Conservation (phyloP, 1,139 yeast species). For the Diutina mesorugosa region DNA sequence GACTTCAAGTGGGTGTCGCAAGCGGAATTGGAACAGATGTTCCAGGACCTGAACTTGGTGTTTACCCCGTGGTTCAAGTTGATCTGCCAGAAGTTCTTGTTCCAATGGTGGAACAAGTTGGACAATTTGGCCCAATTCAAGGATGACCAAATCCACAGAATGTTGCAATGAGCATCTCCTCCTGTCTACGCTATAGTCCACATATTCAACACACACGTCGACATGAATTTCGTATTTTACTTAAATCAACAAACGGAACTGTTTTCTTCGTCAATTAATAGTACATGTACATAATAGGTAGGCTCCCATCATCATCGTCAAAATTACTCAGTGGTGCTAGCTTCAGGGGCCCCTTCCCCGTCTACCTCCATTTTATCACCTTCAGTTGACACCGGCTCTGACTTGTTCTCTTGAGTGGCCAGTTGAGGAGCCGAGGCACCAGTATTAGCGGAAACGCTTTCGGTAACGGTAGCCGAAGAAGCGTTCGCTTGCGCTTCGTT, state of each 20-base stretch:
- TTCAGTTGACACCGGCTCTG: neutral
- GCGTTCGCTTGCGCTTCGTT: no score
- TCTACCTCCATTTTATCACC: neutral
- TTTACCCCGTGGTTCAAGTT: conserved; percentile 98
- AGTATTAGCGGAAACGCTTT: no score
- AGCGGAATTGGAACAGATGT: conserved; percentile 61
- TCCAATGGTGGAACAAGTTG: conserved; percentile 86
- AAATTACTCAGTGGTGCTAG: neutral
- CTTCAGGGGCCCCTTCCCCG: neutral
- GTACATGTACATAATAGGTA: neutral
- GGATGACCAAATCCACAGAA: conserved; percentile 34
- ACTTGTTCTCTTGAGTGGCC: neutral
- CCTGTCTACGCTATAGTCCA: neutral
- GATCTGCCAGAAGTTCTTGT: conserved; percentile 81
- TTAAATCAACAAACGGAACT: neutral
- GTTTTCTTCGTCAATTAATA: neutral
- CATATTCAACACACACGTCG: neutral
- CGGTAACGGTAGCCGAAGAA: no score
- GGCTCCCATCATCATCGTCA: neutral
- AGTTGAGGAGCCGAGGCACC: neutral
- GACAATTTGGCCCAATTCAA: conserved; percentile 37
- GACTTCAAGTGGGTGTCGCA: conserved; percentile 66
- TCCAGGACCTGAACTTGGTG: conserved; percentile 42
- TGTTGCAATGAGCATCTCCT: conserved; percentile 7
- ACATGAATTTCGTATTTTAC: no score